Evolutionary conservation across 768 basidiomycete genomes (phyloP).

Genomic region (Amanita subjunquillea): DNA sequence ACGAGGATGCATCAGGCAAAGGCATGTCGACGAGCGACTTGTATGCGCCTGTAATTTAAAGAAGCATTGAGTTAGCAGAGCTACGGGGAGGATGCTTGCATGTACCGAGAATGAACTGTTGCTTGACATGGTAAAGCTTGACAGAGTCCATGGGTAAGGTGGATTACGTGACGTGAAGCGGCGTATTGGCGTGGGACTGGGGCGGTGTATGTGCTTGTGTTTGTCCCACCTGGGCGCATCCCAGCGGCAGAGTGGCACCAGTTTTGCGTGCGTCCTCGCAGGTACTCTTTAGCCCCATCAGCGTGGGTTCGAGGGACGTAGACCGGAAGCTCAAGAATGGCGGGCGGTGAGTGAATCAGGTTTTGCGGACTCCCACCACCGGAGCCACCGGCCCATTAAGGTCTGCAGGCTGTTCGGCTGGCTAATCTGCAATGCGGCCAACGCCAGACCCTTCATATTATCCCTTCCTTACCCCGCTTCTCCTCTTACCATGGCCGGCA

Average conservation of each 20-base stretch:
- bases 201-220: background rate
- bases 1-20: slow-evolving; percentile 49
- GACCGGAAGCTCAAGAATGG: background rate
- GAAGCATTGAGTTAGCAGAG: background rate
- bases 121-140: slow-evolving; percentile 57
- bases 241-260: background rate
- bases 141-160: slow-evolving; percentile 24
- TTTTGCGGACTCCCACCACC: background rate
- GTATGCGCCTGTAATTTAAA: slow-evolving; percentile 44
- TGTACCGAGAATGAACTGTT: slow-evolving; percentile 68
- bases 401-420: background rate
- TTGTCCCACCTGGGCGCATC: background rate
- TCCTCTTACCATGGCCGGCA: background rate
- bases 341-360: background rate
- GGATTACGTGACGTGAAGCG: background rate
- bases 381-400: background rate
- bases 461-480: background rate
- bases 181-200: background rate
- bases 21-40: slow-evolving; percentile 44
- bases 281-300: background rate
- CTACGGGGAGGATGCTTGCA: background rate
- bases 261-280: background rate
- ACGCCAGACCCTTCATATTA: background rate
- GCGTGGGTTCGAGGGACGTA: background rate
- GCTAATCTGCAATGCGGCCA: background rate